Base-by-base conservation (phyloP, 371 early-diverging fungal genomes). In the Sanchytrium tribonematis region DNA sequence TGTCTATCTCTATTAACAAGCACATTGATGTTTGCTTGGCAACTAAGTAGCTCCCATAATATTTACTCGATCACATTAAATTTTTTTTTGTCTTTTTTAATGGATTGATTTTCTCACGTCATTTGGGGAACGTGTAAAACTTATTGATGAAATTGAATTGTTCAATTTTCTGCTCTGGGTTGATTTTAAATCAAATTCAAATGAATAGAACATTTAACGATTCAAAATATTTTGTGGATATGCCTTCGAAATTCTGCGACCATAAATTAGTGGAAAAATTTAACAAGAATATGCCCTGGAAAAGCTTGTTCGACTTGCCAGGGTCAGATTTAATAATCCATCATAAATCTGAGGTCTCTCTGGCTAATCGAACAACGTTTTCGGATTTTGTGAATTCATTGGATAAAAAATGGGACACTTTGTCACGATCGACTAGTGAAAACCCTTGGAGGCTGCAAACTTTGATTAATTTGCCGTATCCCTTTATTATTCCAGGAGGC, bases 401-500 rank as follows among this genome's bases (percentile, higher is more conserved):
- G 5, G 48, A 48, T 48, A 48, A 48, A 5, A 48, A 48, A 22
- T 48, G 48, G 48, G 48, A 48, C 22, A 12, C 22, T 12, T 48
- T 48, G 22, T 76, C 83, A 0, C n/a, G n/a, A n/a, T 48, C 22
- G 48, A 22, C 5, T 5, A 12, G 12, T 48, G 22, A 48, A 48
- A 5, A 48, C 12, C 5, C 5, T 12, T 48, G 48, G 48, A 48
- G 48, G 22, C 5, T 48, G 5, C 48, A 48, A 48, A 80, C 82
- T 17, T 77, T 82, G 30, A 73, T 88, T 1, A 75, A 78, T 30
- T 76, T 82, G 0, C 74, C 78, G 22, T 76, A 81, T 66, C 83
- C 79, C 5, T 91, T 91, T 76, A 83, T 91, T 0, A 84, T 91
- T 12, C 92, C 94, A 12, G 94, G 94, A 1, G 93, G 91, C 1